A percentile compares a stretch with the other conserved stretches of the same genome.
phyloP scores from a whole-genome alignment of 495 filamentous ascomycete genomes.

The Penicillium macrosclerotiorum region DNA sequence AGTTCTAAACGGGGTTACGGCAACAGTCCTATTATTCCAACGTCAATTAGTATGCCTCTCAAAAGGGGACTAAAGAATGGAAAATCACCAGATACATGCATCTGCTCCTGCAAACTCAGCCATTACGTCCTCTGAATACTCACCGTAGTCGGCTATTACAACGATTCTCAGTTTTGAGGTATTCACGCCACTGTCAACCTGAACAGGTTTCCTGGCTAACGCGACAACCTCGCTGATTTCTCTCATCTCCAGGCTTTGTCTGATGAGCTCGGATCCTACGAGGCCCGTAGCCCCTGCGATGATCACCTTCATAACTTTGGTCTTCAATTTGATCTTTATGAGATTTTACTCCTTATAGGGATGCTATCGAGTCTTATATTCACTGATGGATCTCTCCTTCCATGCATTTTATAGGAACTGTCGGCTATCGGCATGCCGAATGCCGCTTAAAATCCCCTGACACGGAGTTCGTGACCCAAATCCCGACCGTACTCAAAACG shows the following conservation, averaged over 20 bases:
- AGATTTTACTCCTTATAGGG: no score
- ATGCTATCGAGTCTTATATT: no score
- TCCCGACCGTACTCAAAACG: no score
- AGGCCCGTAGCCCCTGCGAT: constrained; percentile 50
- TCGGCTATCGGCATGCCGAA: constrained; percentile 8
- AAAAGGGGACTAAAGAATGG: neutral
- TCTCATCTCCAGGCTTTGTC: constrained; percentile 35
- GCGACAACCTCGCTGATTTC: constrained; percentile 43
- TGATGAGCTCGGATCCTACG: constrained; percentile 44
- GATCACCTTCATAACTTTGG: constrained; percentile 50
- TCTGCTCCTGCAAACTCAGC: constrained; percentile 45
- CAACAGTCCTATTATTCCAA: constrained; percentile 23
- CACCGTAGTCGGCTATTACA: constrained; percentile 37
- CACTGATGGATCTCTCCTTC: no score
- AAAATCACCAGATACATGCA: constrained; percentile 51
- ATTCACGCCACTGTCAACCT: constrained; percentile 21
- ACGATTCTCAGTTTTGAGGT: constrained; percentile 40
- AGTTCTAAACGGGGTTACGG: constrained; percentile 37
- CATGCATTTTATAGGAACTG: no score
- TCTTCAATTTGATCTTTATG: no score
- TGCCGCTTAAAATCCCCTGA: neutral
- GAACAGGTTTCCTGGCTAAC: constrained; percentile 36
- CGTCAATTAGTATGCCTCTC: neutral
- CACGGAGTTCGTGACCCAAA: no score
- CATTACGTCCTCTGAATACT: constrained; percentile 38